phyloP scores from a whole-genome alignment of 345 rosid genomes.

The Sisymbrium altissimum region DNA sequence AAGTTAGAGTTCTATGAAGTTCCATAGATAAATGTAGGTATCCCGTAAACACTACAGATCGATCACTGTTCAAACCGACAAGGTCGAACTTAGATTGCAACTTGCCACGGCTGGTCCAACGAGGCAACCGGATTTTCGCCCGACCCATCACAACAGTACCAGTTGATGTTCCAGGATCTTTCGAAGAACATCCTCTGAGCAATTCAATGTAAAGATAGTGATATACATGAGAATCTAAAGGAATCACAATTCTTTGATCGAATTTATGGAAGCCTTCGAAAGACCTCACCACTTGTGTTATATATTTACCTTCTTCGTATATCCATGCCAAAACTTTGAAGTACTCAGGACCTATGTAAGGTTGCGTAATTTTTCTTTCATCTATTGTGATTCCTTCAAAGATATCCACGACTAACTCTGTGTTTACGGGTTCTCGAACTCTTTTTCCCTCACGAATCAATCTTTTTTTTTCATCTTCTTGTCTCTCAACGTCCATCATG shows the following conservation, averaged over 20 bases:
- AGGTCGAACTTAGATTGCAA: not conserved
- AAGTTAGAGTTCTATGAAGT: not conserved
- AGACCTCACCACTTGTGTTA: not conserved
- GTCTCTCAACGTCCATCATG: not conserved
- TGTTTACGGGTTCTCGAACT: not conserved
- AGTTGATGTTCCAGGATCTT: conserved; percentile 6
- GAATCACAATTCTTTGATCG: not conserved
- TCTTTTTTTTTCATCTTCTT: not conserved
- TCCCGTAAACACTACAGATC: conserved; percentile 1
- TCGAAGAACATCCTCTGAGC: not conserved
- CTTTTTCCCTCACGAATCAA: not conserved
- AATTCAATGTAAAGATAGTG: conserved; percentile 12
- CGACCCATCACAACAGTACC: conserved; percentile 20
- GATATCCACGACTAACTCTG: not conserved
- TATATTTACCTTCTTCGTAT: not conserved
- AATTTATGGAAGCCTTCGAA: not conserved
- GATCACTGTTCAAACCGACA: not conserved
- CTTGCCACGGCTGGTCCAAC: not conserved
- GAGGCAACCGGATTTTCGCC: conserved; percentile 5
- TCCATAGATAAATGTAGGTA: not conserved
- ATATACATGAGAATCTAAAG: not conserved
- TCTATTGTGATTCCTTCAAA: not conserved
- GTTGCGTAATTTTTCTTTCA: not conserved
- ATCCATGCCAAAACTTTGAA: conserved; percentile 1
- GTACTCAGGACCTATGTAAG: not conserved